Evolutionary conservation across 2,329 filamentous ascomycete species (phyloP).

Genomic region (Camptophora hylomeconis): DNA sequence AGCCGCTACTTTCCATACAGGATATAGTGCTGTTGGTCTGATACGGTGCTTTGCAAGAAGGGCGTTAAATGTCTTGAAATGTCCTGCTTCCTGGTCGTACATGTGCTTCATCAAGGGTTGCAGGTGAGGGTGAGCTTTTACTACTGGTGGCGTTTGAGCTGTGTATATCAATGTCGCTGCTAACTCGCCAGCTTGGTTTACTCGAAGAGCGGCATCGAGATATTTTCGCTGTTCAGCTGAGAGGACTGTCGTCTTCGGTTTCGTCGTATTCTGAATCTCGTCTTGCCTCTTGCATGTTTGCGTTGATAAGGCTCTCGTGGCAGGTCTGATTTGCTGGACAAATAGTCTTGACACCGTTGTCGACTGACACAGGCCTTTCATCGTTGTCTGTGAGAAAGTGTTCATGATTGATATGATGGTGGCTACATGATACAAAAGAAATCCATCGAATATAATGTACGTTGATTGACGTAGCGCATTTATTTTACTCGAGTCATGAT

Average conservation of each 20-base stretch:
- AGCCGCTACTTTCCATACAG: constrained; percentile 71
- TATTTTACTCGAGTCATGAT: no score
- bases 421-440: no score
- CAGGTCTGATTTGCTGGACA: background rate
- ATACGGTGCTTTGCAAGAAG: constrained; percentile 77
- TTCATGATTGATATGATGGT: no score
- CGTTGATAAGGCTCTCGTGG: no score
- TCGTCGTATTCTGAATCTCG: background rate
- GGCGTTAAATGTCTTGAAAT: constrained; percentile 73
- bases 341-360: background rate
- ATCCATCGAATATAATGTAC: no score
- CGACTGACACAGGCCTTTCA: no score
- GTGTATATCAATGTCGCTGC: constrained; percentile 90
- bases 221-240: constrained; percentile 60
- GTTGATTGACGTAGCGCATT: no score
- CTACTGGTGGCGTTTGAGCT: constrained; percentile 70
- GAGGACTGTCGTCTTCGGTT: constrained; percentile 40
- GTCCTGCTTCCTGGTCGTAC: constrained; percentile 89
- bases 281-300: background rate
- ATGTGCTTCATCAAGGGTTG: constrained; percentile 90
- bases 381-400: no score
- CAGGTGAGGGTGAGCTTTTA: constrained; percentile 71
- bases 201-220: constrained; percentile 69
- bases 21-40: constrained; percentile 84
- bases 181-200: constrained; percentile 96